phyloP scores from a whole-genome alignment of 2,329 filamentous ascomycete species.

The Fonsecaea monophora region DNA sequence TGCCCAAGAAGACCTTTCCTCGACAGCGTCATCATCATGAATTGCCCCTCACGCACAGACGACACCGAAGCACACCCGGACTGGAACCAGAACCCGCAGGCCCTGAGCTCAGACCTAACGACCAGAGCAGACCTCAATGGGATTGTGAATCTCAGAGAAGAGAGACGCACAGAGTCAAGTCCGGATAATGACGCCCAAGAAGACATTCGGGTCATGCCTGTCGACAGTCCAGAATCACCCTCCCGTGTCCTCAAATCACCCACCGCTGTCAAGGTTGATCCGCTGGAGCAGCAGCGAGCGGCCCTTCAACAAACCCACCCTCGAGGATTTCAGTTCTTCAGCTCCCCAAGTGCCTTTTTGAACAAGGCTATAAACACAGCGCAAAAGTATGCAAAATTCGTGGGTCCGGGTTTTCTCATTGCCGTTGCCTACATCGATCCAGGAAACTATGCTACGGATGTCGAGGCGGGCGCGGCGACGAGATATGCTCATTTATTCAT shows the following conservation, averaged over 20 bases:
- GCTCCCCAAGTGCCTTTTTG: conserved; percentile 12
- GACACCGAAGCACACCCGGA: conserved; percentile 59
- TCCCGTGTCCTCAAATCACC: conserved; percentile 2
- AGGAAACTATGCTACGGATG: conserved; percentile 59
- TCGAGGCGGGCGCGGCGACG: conserved; percentile 55
- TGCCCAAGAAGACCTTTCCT: conserved; percentile 4
- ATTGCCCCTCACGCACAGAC: conserved; percentile 69
- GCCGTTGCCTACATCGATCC: conserved; percentile 59
- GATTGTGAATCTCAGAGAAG: conserved; percentile 64
- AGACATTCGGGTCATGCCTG: conserved; percentile 15
- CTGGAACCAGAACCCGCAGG: conserved; percentile 68
- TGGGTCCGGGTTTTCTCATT: conserved; percentile 57
- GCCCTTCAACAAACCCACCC: conserved; percentile 32
- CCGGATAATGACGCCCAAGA: conserved; percentile 29
- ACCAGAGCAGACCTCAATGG: conserved; percentile 68
- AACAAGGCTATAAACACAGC: conserved; percentile 39
- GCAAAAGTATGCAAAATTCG: conserved; percentile 52
- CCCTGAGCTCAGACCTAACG: conserved; percentile 65
- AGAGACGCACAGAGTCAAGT: conserved; percentile 49
- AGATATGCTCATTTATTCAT: conserved; percentile 56
- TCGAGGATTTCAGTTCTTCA: conserved; percentile 7
- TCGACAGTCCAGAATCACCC: conserved; percentile 18
- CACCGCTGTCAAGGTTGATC: conserved; percentile 28
- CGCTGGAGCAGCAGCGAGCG: conserved; percentile 20
- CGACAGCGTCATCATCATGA: conserved; percentile 56